Base-by-base conservation (phyloP, 495 filamentous ascomycete genomes). In the Tetracladium marchalianum region DNA sequence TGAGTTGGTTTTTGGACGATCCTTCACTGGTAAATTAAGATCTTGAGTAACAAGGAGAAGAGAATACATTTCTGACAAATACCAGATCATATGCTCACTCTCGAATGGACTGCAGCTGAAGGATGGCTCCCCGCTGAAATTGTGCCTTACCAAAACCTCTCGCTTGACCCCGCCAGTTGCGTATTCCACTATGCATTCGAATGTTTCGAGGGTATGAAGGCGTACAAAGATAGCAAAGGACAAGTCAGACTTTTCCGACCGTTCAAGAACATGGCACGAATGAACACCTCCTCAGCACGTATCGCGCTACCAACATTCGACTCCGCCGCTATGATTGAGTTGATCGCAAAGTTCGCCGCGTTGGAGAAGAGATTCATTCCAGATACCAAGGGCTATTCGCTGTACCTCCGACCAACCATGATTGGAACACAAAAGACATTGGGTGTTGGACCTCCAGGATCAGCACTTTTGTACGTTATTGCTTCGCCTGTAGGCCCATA, bases 141-240 rank as follows among this genome's bases (percentile, higher is more conserved):
- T 55, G 77, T 74, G 16, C 92, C 92, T 12, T 97, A 98, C 72
- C 90, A 96, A 65, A 95, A 95, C 68, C 85, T 98, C 53, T 87
- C 83, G 44, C 79, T 98, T 46, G 93, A 97, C 64, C 92, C 92
- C 19, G 87, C 92, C 5, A 90, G 88, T 36, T 97, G 90, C 70
- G 92, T 96, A 37, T 90, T 98, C 69, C 92, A 98, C 75, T 98
- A 98, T 65, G 92, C 85, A 34, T 97, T 97, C 59, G 85, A 89
- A 62, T 87, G 82, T 62, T 98, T 98, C 67, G 92, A 98, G 66
- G 92, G 92, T 50, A 93, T 97, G 89, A 98, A 98, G 68, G 93
- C 93, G 31, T 97, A 97, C 73, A 87, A 84, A 60, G 85, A 92
- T 66, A 71, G 64, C 40, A 63, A 74, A 11, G 87, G 86, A 41